These are phyloP conservation scores for Colletotrichum plurivorum DNA, from an alignment of 2,329 filamentous ascomycete genomes.

Conservation along the genomic window DNA sequence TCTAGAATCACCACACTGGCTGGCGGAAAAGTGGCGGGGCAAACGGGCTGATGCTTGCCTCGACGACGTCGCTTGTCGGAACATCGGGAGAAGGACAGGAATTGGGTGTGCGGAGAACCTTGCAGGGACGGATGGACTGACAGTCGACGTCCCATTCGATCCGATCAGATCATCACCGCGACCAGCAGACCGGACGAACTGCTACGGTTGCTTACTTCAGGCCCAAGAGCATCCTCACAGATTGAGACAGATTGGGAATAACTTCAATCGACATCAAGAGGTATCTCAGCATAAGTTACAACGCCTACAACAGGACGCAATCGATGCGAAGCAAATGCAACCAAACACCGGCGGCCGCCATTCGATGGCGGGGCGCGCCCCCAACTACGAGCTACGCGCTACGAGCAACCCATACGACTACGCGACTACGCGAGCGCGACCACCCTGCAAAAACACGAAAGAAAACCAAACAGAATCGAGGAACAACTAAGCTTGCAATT, in stretches of 20 bases:
- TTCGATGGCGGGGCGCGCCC: not conserved
- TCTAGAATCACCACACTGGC: not conserved
- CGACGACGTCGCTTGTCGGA: conserved; percentile 26
- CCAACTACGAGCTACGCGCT: conserved; percentile 7
- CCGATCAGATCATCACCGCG: not conserved
- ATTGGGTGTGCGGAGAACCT: conserved; percentile 3
- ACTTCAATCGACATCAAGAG: conserved; percentile 17
- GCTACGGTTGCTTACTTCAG: not conserved
- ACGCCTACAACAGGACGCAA: conserved; percentile 32
- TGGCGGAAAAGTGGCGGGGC: conserved; percentile 15
- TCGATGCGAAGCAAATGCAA: conserved; percentile 21
- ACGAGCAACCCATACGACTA: conserved; percentile 20
- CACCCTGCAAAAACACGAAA: conserved; percentile 11
- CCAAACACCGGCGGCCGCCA: not conserved
- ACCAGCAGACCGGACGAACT: too few species aligned
- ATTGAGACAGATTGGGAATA: conserved; percentile 2
- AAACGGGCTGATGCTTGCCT: conserved; percentile 1
- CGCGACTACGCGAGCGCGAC: not conserved
- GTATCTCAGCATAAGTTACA: conserved; percentile 36
- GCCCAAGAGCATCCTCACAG: not conserved
- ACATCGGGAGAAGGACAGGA: not conserved
- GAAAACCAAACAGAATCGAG: conserved; percentile 13
- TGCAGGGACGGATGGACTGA: not conserved
- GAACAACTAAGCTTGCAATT: conserved; percentile 32
- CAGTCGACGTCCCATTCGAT: not conserved